phyloP scores from a whole-genome alignment of 768 basidiomycete genomes.

The Lactarius indigo region DNA sequence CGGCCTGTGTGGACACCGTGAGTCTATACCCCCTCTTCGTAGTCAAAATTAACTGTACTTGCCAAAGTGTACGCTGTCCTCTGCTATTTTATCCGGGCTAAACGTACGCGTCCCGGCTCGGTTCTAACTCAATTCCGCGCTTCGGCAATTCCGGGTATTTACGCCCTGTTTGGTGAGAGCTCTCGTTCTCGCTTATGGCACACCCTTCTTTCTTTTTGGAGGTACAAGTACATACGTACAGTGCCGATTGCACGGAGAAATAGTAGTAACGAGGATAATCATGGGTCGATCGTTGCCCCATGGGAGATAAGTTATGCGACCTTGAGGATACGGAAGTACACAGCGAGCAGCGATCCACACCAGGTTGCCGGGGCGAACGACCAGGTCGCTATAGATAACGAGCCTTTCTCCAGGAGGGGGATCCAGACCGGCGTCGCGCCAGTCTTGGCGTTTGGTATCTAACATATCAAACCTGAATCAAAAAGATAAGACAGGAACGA shows the following conservation, averaged over 20 bases:
- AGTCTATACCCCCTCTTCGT: not conserved
- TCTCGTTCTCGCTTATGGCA: not conserved
- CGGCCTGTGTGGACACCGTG: too few species aligned
- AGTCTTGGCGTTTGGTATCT: not conserved
- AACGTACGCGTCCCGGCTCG: not conserved
- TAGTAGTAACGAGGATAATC: not conserved
- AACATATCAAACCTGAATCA: not conserved
- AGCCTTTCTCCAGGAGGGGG: not conserved
- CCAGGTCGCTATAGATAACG: not conserved
- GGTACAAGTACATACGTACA: not conserved
- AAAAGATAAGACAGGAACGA: conserved; percentile 1
- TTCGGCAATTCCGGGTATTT: not conserved
- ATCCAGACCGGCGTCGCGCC: not conserved
- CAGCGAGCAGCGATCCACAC: not conserved
- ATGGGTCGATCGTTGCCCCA: not conserved
- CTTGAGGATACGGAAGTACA: not conserved
- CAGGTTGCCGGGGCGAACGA: not conserved
- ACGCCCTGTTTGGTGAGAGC: not conserved
- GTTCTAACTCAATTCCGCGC: not conserved
- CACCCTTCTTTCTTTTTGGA: not conserved
- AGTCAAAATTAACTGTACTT: not conserved
- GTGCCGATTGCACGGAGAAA: not conserved
- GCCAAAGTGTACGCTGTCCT: not conserved
- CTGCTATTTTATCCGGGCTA: not conserved
- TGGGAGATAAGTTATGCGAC: not conserved